Evolutionary conservation across 2,329 filamentous ascomycete genomes (phyloP), one percentile per base, ranked within the genome.

Genomic region (Diaporthe aspalathi): DNA sequence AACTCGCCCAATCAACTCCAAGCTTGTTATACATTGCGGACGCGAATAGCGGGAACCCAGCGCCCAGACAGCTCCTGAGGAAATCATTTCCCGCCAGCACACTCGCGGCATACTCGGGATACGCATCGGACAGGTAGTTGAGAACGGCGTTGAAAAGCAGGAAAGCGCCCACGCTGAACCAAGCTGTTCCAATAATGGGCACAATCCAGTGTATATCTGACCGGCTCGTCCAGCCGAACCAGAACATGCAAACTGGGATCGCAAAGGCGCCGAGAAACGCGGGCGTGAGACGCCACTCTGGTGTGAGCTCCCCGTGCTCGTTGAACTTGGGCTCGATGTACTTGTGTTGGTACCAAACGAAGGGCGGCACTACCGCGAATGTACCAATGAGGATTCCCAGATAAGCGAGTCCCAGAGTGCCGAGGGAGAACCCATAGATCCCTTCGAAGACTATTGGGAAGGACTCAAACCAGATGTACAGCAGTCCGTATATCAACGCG

Each of bases 201-300:
- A 84, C 83, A 68, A 87, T 86, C 84, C 84, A 90, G 81, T 89
- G 86, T 70, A 92, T 84, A 74, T 78, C 82, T 43, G 86, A 89
- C 14, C 68, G 32, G 32, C 88, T 88, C 12, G 89, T 90, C 88
- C 89, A 91, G 17, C 85, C 89, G 80, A 91, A 91, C 76, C 90
- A 90, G 77, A 92, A 91, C 2, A 93, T 79, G n/a, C 52, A 54
- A 12, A 62, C 5, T 2, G 66, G 66, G 5, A 67, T 47, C 11
- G 66, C n/a, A 32, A 68, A 20, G n/a, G 35, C 22, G 20, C 49
- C 52, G n/a, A 68, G 4, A 20, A 56, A 60, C 16, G 52, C 16
- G 0, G 50, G 47, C 17, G 50, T 52, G 27, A 56, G 66, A 38
- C 60, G 22, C 49, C 27, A 27, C 16, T 68, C 66, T 9, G 63